These are phyloP conservation scores for Naumovozyma castellii DNA, from an alignment of 805 yeast species.

Conservation along the genomic window DNA sequence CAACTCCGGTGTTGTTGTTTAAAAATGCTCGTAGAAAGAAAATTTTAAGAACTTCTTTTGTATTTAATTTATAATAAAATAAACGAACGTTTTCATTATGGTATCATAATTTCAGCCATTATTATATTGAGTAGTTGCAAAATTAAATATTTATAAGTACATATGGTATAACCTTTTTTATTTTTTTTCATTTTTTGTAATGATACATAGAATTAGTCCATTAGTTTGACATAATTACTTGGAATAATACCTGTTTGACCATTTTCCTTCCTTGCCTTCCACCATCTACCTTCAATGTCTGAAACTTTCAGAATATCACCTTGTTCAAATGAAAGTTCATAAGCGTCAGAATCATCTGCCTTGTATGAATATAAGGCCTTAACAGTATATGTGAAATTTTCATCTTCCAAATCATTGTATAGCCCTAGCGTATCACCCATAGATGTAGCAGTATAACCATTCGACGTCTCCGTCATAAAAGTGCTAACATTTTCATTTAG, in stretches of 20 bases:
- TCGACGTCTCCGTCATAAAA: slow-evolving; percentile 21
- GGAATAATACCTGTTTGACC: slow-evolving; percentile 97
- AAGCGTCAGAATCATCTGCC: slow-evolving; percentile 87
- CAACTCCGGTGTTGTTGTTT: slow-evolving; percentile 99
- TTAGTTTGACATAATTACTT: slow-evolving; percentile 78
- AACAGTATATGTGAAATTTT: slow-evolving; percentile 68
- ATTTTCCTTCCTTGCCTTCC: slow-evolving; percentile 85
- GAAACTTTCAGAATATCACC: slow-evolving; percentile 88
- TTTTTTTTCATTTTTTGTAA: no score
- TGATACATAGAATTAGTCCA: slow-evolving; percentile 28
- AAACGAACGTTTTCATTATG: background rate
- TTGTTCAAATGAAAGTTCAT: slow-evolving; percentile 81
- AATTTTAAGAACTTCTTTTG: no score
- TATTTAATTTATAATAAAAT: no score
- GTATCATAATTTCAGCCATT: background rate
- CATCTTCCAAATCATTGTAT: slow-evolving; percentile 30
- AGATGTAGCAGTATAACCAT: slow-evolving; percentile 27
- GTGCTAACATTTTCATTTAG: slow-evolving; percentile 15
- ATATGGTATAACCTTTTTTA: no score
- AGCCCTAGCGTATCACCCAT: slow-evolving; percentile 30
- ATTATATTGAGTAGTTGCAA: no score
- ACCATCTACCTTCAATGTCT: slow-evolving; percentile 94
- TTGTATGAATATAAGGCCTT: slow-evolving; percentile 77
- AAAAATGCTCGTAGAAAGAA: slow-evolving; percentile 27
- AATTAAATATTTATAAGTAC: no score